A percentile compares a stretch with the other conserved stretches of the same genome.
Conservation (phyloP, 331 rosid genomes). For the Saraca asoca region DNA sequence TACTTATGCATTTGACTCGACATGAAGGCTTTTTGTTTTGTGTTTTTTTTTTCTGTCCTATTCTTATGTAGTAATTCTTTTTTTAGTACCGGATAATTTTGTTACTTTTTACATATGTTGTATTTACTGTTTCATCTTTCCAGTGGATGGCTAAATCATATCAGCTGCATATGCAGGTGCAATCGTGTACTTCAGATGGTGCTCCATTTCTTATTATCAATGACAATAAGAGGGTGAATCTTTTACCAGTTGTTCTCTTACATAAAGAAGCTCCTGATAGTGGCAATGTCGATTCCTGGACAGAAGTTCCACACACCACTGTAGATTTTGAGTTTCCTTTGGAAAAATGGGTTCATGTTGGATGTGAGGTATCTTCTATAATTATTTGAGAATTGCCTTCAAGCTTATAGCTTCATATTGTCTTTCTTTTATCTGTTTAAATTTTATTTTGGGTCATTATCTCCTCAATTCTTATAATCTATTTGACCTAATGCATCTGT, state of each 20-base stretch:
- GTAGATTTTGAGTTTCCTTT: slow-evolving; percentile 58
- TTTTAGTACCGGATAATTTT: background rate
- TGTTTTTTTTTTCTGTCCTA: slow-evolving; percentile 1
- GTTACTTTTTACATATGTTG: background rate
- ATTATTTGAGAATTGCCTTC: slow-evolving; percentile 18
- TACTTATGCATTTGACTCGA: background rate
- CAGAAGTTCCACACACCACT: slow-evolving; percentile 51
- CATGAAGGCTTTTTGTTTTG: too few species aligned
- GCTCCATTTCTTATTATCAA: slow-evolving; percentile 68
- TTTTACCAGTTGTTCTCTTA: slow-evolving; percentile 52
- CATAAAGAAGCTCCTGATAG: slow-evolving; percentile 54
- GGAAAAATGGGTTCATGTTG: slow-evolving; percentile 88
- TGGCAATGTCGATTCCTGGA: slow-evolving; percentile 45
- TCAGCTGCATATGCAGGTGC: slow-evolving; percentile 52
- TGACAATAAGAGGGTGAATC: slow-evolving; percentile 50
- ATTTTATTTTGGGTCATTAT: slow-evolving; percentile 11
- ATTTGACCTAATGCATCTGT: slow-evolving; percentile 11
- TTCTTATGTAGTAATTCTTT: slow-evolving; percentile 3
- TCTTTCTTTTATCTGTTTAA: slow-evolving; percentile 15
- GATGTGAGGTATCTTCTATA: slow-evolving; percentile 71
- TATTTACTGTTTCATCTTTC: slow-evolving; percentile 15
- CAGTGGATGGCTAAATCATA: slow-evolving; percentile 15
- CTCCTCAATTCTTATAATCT: slow-evolving; percentile 3
- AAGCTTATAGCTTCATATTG: background rate
- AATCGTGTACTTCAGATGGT: slow-evolving; percentile 41